Percentiles rank a stretch among this genome's conserved stretches.
These are phyloP conservation scores for Thymus mandschuricus DNA, from an alignment of 257 asterid species.

Conservation along the genomic window DNA sequence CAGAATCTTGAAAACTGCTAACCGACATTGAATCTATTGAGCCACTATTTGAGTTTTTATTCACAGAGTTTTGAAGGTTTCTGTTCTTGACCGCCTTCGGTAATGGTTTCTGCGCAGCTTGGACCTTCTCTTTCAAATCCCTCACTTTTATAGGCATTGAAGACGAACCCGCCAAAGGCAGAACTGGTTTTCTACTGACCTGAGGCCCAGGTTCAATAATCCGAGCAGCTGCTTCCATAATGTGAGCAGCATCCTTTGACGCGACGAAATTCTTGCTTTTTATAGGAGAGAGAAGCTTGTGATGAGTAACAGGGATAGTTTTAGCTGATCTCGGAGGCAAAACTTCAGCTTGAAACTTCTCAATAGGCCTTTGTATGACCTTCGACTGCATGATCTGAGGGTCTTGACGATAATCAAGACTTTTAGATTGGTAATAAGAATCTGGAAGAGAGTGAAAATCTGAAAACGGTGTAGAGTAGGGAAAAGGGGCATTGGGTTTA, in stretches of 20 bases:
- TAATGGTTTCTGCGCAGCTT: slow-evolving; percentile 45
- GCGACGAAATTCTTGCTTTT: slow-evolving; percentile 61
- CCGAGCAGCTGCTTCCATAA: slow-evolving; percentile 93
- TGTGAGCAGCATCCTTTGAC: slow-evolving; percentile 70
- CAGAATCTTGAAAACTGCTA: slow-evolving; percentile 39
- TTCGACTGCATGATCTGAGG: slow-evolving; percentile 48
- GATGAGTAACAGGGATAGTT: slow-evolving; percentile 74
- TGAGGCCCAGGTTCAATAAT: slow-evolving; percentile 67
- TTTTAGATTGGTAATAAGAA: slow-evolving; percentile 41
- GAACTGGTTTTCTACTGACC: slow-evolving; percentile 43
- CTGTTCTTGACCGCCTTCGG: slow-evolving; percentile 35
- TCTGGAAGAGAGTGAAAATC: slow-evolving; percentile 57
- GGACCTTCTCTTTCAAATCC: slow-evolving; percentile 74
- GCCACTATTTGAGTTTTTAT: slow-evolving; percentile 50
- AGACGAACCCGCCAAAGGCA: slow-evolving; percentile 57
- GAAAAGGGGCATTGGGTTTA: slow-evolving; percentile 53
- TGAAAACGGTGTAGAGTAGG: slow-evolving; percentile 56
- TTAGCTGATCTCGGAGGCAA: slow-evolving; percentile 94
- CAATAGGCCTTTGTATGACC: slow-evolving; percentile 49
- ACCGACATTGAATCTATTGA: slow-evolving; percentile 45
- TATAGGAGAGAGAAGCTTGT: slow-evolving; percentile 89
- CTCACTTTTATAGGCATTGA: slow-evolving; percentile 58
- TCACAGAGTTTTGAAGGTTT: slow-evolving; percentile 32
- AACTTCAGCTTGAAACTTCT: slow-evolving; percentile 78
- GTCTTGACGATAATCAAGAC: slow-evolving; percentile 43